Conservation (phyloP, 2,329 filamentous ascomycete species). For the Alternaria gaisen region DNA sequence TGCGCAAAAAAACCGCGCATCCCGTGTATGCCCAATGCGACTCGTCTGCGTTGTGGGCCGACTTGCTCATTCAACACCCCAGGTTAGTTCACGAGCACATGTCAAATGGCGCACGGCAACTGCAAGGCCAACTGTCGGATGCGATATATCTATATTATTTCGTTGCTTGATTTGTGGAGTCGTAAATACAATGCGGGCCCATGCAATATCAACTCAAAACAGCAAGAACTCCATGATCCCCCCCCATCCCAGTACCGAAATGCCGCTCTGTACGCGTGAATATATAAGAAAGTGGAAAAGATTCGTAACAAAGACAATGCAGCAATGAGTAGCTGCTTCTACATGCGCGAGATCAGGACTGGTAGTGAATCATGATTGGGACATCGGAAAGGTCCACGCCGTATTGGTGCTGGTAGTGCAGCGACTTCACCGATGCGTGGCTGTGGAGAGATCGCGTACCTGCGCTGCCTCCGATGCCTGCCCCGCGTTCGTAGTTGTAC, state of each 20-base stretch:
- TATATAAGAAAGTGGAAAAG: slow-evolving; percentile 18
- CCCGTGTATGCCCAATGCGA: neutral
- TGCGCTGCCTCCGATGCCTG: slow-evolving; percentile 48
- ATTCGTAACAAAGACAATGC: slow-evolving; percentile 4
- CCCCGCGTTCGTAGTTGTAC: slow-evolving; percentile 47
- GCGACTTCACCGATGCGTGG: slow-evolving; percentile 41
- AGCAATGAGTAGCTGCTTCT: slow-evolving; percentile 11
- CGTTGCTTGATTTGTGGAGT: slow-evolving; percentile 22
- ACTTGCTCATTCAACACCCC: neutral
- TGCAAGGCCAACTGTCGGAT: neutral
- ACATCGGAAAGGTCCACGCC: slow-evolving; percentile 48
- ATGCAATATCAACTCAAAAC: slow-evolving; percentile 25
- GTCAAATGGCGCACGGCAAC: neutral
- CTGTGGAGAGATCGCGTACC: slow-evolving; percentile 47
- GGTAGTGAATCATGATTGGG: slow-evolving; percentile 42
- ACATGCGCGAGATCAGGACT: slow-evolving; percentile 37
- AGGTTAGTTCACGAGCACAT: neutral
- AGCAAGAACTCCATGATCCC: slow-evolving; percentile 19
- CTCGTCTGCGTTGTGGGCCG: neutral
- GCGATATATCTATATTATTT: slow-evolving; percentile 5
- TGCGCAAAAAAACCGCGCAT: slow-evolving; percentile 18
- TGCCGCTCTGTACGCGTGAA: slow-evolving; percentile 19
- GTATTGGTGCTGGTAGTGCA: slow-evolving; percentile 39
- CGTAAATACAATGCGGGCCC: neutral
- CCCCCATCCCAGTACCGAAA: slow-evolving; percentile 7